Evolutionary conservation across 106 monocot species (phyloP).

Genomic region (Agapanthus africanus): DNA sequence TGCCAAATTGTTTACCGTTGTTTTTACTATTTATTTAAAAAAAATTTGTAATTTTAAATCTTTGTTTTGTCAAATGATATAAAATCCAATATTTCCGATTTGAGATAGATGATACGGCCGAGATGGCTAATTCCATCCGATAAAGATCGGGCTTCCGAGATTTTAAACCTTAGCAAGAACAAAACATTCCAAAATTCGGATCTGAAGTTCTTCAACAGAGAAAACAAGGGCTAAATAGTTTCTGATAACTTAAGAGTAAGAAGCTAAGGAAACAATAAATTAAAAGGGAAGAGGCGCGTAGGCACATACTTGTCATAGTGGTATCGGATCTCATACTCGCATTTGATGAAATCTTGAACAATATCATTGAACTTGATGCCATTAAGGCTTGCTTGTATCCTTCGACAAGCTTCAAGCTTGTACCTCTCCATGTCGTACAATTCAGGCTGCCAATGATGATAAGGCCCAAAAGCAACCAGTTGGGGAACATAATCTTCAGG

Average conservation of each 20-base stretch:
- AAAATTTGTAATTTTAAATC: conserved; percentile 9
- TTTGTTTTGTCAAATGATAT: no score
- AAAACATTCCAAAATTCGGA: no score
- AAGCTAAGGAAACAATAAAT: no score
- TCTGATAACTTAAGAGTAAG: no score
- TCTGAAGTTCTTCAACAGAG: conserved; percentile 16
- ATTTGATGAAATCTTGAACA: conserved; percentile 15
- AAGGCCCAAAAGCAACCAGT: conserved; percentile 58
- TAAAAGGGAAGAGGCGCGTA: conserved; percentile 12
- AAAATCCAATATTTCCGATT: no score
- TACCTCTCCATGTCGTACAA: conserved; percentile 58
- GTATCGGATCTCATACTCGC: conserved; percentile 25
- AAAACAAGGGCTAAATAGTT: no score
- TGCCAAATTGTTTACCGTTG: no score
- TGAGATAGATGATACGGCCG: no score
- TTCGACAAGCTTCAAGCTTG: conserved; percentile 47
- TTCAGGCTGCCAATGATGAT: conserved; percentile 52
- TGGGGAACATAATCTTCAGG: conserved; percentile 51
- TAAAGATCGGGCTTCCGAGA: no score
- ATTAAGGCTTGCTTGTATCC: conserved; percentile 11
- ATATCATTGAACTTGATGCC: conserved; percentile 25
- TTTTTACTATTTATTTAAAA: background rate
- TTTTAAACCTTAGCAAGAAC: no score
- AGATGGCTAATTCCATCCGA: no score
- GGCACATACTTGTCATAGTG: conserved; percentile 38